Percentiles rank a stretch among this genome's conserved stretches.
Evolutionary conservation across 257 asterid species (phyloP).

Genomic region (Voacanga thouarsii): DNA sequence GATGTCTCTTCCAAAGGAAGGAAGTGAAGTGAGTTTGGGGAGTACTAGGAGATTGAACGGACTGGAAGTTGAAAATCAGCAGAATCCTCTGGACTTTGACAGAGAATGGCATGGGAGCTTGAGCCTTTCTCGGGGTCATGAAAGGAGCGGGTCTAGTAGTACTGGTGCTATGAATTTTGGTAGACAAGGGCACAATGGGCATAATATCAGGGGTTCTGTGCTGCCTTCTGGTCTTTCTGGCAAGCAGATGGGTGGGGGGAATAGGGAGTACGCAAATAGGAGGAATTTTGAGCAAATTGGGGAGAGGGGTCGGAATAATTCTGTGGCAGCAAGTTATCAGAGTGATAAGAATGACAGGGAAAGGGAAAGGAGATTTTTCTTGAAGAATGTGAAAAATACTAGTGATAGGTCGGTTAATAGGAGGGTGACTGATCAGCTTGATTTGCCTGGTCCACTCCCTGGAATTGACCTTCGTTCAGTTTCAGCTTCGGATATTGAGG

Average conservation of each 20-base stretch:
- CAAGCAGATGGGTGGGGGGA: slow-evolving; percentile 31
- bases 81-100: slow-evolving; percentile 27
- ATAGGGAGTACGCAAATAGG: slow-evolving; percentile 25
- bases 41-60: slow-evolving; percentile 30
- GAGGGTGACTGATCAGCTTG: slow-evolving; percentile 34
- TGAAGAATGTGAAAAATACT: slow-evolving; percentile 9
- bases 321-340: slow-evolving; percentile 23
- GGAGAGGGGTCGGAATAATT: slow-evolving; percentile 32
- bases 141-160: slow-evolving; percentile 17
- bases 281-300: slow-evolving; percentile 36
- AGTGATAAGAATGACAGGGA: slow-evolving; percentile 21
- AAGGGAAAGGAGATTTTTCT: slow-evolving; percentile 11
- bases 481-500: slow-evolving; percentile 39
- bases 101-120: slow-evolving; percentile 27
- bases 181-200: slow-evolving; percentile 33
- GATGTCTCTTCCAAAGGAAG: slow-evolving; percentile 18
- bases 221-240: slow-evolving; percentile 57
- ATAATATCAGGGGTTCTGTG: slow-evolving; percentile 25
- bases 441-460: slow-evolving; percentile 34
- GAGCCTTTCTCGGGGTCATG: slow-evolving; percentile 27
- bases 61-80: slow-evolving; percentile 22
- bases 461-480: slow-evolving; percentile 39
- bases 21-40: slow-evolving; percentile 21
- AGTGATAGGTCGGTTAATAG: slow-evolving; percentile 18
- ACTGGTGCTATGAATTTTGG: slow-evolving; percentile 20